Conservation (phyloP, 305 asterid species). For the Rubia tinctorum region DNA sequence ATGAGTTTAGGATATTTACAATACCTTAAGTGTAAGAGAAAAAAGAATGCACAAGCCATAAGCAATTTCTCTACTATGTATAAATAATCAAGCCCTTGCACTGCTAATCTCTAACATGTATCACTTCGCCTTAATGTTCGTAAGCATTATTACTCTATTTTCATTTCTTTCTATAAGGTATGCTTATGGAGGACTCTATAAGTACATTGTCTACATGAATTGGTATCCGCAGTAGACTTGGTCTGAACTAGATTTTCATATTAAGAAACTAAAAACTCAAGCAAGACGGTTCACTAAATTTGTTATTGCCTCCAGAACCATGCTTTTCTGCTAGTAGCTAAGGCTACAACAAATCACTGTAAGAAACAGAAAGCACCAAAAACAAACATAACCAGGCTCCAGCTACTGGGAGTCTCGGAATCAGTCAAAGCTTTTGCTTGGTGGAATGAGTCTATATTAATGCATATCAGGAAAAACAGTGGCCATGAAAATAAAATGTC, state of each 20-base stretch:
- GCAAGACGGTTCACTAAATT: too few species aligned
- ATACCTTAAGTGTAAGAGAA: background rate
- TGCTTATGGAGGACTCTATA: background rate
- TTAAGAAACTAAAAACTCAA: background rate
- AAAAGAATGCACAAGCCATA: background rate
- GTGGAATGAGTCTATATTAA: background rate
- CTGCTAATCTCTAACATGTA: too few species aligned
- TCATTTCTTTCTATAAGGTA: background rate
- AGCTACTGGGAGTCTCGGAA: background rate
- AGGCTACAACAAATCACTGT: background rate
- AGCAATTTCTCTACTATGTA: background rate
- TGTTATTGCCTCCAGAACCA: background rate
- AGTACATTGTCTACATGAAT: background rate
- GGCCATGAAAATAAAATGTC: constrained; percentile 18
- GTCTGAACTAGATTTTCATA: background rate
- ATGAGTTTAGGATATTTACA: background rate
- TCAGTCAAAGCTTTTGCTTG: constrained; percentile 4
- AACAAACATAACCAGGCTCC: background rate
- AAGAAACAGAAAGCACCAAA: background rate
- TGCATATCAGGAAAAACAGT: background rate
- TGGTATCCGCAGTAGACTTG: background rate
- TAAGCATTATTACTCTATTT: too few species aligned
- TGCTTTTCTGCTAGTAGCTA: background rate
- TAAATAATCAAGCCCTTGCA: too few species aligned
- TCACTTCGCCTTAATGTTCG: background rate